phyloP scores from a whole-genome alignment of 208 protist genomes.

The Wallacemonas sp. region DNA sequence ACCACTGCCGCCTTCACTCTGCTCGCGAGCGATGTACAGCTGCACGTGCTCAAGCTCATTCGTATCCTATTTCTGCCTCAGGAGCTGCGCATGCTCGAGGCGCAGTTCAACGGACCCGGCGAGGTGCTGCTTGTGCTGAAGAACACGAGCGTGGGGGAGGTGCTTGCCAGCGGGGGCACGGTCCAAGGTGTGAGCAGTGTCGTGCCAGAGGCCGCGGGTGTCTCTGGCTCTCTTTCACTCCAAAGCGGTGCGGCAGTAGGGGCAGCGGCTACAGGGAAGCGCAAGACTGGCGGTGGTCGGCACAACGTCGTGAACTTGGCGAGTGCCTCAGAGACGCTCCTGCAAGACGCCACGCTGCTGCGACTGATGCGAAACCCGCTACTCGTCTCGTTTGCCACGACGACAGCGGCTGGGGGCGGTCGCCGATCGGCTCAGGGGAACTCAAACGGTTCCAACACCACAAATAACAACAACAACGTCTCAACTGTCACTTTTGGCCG shows the following conservation, averaged over 20 bases:
- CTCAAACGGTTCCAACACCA: no score
- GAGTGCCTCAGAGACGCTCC: background rate
- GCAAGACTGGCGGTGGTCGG: background rate
- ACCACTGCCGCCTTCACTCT: background rate
- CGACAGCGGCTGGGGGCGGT: background rate
- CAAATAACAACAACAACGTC: background rate
- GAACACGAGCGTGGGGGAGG: constrained; percentile 15
- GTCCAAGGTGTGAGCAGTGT: no score
- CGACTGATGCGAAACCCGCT: constrained; percentile 11
- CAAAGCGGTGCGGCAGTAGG: no score
- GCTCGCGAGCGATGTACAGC: constrained; percentile 1
- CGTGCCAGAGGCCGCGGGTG: no score
- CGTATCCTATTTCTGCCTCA: constrained; percentile 44
- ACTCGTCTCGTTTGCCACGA: background rate
- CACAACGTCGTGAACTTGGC: constrained; percentile 13
- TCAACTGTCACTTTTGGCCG: background rate
- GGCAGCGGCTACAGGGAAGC: background rate
- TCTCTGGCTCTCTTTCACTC: no score
- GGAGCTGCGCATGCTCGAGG: constrained; percentile 54
- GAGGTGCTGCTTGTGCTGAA: constrained; percentile 34
- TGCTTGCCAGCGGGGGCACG: constrained; percentile 3
- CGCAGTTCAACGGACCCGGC: constrained; percentile 39
- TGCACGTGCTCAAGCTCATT: constrained; percentile 24
- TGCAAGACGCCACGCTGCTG: constrained; percentile 11
- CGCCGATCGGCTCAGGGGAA: background rate